phyloP scores from a whole-genome alignment of 2,329 filamentous ascomycete species.

The Celoporthe dispersa region DNA sequence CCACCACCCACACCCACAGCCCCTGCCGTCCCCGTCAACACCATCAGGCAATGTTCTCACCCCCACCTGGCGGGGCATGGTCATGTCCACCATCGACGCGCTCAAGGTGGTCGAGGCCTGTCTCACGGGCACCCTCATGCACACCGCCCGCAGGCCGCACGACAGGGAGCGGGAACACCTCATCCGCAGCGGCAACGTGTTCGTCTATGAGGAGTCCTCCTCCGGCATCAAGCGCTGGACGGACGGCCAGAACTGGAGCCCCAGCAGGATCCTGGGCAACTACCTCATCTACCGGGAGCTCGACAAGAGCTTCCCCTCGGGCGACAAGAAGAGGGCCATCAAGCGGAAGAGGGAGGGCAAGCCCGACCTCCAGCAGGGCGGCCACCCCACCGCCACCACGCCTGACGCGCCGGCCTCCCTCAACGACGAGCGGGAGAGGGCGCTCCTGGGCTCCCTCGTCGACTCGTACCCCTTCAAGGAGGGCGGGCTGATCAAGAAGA shows the following conservation, averaged over 20 bases:
- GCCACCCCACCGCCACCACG: slow-evolving; percentile 31
- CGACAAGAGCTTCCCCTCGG: slow-evolving; percentile 75
- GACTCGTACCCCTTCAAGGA: slow-evolving; percentile 89
- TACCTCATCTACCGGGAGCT: slow-evolving; percentile 87
- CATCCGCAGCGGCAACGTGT: slow-evolving; percentile 83
- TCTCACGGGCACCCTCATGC: slow-evolving; percentile 69
- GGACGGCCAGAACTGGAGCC: slow-evolving; percentile 89
- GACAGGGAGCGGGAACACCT: slow-evolving; percentile 79
- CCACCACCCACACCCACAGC: slow-evolving; percentile 29
- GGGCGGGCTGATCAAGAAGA: slow-evolving; percentile 87
- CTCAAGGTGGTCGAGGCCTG: slow-evolving; percentile 81
- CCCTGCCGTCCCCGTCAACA: slow-evolving; percentile 52
- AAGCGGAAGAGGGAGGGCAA: slow-evolving; percentile 65
- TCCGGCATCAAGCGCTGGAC: slow-evolving; percentile 96
- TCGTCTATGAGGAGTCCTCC: slow-evolving; percentile 89
- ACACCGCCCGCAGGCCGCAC: slow-evolving; percentile 83
- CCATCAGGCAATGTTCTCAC: slow-evolving; percentile 22
- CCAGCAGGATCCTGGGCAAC: slow-evolving; percentile 82
- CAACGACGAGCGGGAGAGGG: slow-evolving; percentile 41
- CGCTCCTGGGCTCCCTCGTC: slow-evolving; percentile 78
- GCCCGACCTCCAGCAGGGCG: slow-evolving; percentile 29
- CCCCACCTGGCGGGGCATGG: slow-evolving; percentile 66
- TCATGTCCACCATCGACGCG: slow-evolving; percentile 74
- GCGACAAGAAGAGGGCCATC: slow-evolving; percentile 83
- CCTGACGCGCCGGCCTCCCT: slow-evolving; percentile 21